Evolutionary conservation across 257 asterid genomes (phyloP).

Genomic region (Solanum paucissectum): DNA sequence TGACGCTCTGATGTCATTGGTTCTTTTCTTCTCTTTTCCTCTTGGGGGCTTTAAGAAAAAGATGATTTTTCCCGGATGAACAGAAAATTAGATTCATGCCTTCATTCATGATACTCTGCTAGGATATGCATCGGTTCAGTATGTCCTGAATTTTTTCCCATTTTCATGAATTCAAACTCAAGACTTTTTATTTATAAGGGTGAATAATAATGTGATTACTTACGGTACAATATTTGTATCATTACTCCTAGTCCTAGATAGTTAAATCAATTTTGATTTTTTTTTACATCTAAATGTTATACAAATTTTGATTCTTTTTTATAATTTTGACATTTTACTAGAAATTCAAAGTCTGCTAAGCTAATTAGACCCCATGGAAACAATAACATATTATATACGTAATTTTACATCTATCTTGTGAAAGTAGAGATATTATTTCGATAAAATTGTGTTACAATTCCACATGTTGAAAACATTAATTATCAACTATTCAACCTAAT

Average conservation of each 20-base stretch:
- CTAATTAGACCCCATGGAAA: not conserved
- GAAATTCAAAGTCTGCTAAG: not conserved
- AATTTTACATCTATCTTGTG: not conserved
- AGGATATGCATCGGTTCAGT: too few relatives aligned
- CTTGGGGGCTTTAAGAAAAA: too few relatives aligned
- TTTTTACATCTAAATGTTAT: not conserved
- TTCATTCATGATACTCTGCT: too few relatives aligned
- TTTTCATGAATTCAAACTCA: too few relatives aligned
- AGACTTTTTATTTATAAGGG: too few relatives aligned
- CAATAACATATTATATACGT: not conserved
- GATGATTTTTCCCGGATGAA: too few relatives aligned
- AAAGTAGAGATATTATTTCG: not conserved
- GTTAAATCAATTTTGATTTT: not conserved
- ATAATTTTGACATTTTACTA: not conserved
- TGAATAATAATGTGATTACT: not conserved
- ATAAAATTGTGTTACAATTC: not conserved
- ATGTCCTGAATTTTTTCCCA: too few relatives aligned
- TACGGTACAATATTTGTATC: not conserved
- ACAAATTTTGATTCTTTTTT: not conserved
- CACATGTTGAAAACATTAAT: not conserved
- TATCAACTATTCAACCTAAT: not conserved
- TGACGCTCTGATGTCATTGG: too few relatives aligned
- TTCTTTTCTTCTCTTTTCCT: too few relatives aligned
- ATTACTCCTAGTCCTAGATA: not conserved
- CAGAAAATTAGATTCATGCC: too few relatives aligned